Evolutionary conservation across 257 asterid genomes (phyloP).

Genomic region (Catharanthus roseus): DNA sequence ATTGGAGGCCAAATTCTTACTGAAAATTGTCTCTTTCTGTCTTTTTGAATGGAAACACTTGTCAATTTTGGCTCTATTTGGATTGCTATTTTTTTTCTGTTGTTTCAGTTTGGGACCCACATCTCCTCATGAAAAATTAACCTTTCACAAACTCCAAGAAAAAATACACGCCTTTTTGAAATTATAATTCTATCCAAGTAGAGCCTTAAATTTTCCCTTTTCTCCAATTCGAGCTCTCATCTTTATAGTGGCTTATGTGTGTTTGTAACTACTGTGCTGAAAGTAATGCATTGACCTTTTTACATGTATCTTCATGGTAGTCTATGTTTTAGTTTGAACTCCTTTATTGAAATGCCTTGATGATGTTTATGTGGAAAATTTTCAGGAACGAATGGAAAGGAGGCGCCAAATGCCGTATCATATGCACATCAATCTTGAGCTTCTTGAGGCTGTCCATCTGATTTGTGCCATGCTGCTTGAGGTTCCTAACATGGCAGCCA

Average conservation of each 20-base stretch:
- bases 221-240: too few species aligned
- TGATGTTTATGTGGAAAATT: constrained; percentile 2
- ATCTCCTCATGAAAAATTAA: too few species aligned
- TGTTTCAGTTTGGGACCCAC: neutral
- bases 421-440: constrained; percentile 97
- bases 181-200: too few species aligned
- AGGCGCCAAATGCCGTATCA: constrained; percentile 99
- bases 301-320: neutral
- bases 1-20: neutral
- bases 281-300: neutral
- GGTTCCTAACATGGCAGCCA: constrained; percentile 98
- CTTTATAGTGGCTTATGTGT: too few species aligned
- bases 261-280: neutral
- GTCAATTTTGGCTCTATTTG: too few species aligned
- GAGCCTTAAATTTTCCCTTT: too few species aligned
- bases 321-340: neutral
- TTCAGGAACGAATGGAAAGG: constrained; percentile 85
- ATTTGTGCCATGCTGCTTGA: constrained; percentile 88
- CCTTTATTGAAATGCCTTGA: neutral
- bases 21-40: too few species aligned
- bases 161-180: too few species aligned
- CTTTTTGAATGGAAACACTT: too few species aligned
- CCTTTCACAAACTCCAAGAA: too few species aligned
- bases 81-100: too few species aligned
- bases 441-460: constrained; percentile 94